Evolutionary conservation across 2,329 filamentous ascomycete genomes (phyloP).

Genomic region (Sphaerostilbella broomeana): DNA sequence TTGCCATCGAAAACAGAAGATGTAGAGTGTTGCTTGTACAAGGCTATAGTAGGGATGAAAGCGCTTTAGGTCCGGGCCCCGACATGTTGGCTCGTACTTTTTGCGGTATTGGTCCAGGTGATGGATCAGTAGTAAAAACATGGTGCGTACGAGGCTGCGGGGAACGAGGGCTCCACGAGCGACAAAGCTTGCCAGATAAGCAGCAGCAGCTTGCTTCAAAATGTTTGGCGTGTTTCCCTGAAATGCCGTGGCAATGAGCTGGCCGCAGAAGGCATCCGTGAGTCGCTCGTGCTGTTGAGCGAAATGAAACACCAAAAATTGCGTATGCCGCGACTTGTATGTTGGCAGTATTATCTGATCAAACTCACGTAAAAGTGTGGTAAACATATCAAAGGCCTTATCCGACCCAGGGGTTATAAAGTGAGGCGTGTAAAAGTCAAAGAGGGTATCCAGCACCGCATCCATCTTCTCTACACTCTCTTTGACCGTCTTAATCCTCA

Average conservation of each 20-base stretch:
- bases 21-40: conserved; percentile 85
- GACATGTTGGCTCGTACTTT: conserved; percentile 65
- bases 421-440: conserved; percentile 69
- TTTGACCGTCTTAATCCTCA: conserved; percentile 63
- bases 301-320: conserved; percentile 95
- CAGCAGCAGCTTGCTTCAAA: conserved; percentile 75
- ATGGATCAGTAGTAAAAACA: conserved; percentile 71
- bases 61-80: conserved; percentile 75
- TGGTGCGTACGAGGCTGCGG: conserved; percentile 67
- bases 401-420: conserved; percentile 64
- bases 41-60: conserved; percentile 83
- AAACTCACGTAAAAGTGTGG: conserved; percentile 79
- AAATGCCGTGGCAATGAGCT: conserved; percentile 47
- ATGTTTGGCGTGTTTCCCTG: conserved; percentile 63
- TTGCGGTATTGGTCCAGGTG: conserved; percentile 71
- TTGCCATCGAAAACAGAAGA: conserved; percentile 97
- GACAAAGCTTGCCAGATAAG: conserved; percentile 92
- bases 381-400: conserved; percentile 65
- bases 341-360: conserved; percentile 82
- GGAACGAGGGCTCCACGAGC: conserved; percentile 81
- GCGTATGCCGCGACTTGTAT: conserved; percentile 84
- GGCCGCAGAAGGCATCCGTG: conserved; percentile 75
- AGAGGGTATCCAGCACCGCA: conserved; percentile 79
- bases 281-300: conserved; percentile 73
- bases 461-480: conserved; percentile 89